phyloP scores from a whole-genome alignment of 805 yeast species.

The Cyberlindnera mississippiensis region DNA sequence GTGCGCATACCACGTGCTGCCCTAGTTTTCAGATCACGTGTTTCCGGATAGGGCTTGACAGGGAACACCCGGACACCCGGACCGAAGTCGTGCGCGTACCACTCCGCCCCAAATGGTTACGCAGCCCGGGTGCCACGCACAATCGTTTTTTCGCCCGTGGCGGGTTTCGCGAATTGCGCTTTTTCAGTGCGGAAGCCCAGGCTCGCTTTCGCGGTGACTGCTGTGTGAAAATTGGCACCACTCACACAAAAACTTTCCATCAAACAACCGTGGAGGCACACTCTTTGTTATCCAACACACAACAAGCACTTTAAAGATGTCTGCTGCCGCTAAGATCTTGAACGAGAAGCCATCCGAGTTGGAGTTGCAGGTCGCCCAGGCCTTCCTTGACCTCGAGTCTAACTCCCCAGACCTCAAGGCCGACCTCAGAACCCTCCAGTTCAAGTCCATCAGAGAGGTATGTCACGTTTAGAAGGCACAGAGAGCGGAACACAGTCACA shows the following conservation, averaged over 20 bases:
- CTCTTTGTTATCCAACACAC: too few relatives aligned
- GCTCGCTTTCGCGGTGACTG: background rate
- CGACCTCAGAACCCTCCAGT: slow-evolving; percentile 96
- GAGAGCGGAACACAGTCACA: too few relatives aligned
- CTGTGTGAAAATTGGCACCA: background rate
- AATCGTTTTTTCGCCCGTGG: too few relatives aligned
- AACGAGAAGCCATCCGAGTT: slow-evolving; percentile 95
- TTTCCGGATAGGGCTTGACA: too few relatives aligned
- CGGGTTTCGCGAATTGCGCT: too few relatives aligned
- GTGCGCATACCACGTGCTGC: too few relatives aligned
- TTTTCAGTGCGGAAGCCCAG: background rate
- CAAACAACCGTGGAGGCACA: too few relatives aligned
- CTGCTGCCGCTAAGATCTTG: slow-evolving; percentile 95
- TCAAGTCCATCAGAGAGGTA: slow-evolving; percentile 94
- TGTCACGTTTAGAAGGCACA: slow-evolving; percentile 26
- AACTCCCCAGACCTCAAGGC: slow-evolving; percentile 95
- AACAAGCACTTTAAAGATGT: slow-evolving; percentile 55
- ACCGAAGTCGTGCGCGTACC: background rate
- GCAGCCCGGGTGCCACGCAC: background rate
- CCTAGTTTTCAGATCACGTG: too few relatives aligned
- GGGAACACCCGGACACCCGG: background rate
- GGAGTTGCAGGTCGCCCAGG: slow-evolving; percentile 99
- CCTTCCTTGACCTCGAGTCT: slow-evolving; percentile 92
- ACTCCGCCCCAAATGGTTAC: background rate
- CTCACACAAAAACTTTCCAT: slow-evolving; percentile 16